phyloP scores from a whole-genome alignment of 2,329 filamentous ascomycete species.

The Cladosporium sp. region DNA sequence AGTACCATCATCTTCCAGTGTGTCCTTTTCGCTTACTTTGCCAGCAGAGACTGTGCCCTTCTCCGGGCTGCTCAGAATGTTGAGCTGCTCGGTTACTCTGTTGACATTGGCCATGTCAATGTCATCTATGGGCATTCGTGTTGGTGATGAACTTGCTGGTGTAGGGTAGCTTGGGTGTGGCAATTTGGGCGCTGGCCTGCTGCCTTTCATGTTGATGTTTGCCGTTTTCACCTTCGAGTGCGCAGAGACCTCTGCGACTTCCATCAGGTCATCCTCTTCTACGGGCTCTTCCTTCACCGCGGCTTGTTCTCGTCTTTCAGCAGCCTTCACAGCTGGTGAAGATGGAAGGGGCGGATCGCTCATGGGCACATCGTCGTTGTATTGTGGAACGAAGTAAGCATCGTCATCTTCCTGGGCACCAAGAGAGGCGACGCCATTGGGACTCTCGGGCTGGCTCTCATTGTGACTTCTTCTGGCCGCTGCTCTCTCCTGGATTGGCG shows the following conservation, averaged over 20 bases:
- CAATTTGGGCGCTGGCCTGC: slow-evolving; percentile 68
- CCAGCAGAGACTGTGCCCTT: slow-evolving; percentile 63
- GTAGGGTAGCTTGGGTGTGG: slow-evolving; percentile 66
- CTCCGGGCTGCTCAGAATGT: slow-evolving; percentile 74
- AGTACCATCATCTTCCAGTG: slow-evolving; percentile 89
- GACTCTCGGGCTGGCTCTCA: slow-evolving; percentile 10
- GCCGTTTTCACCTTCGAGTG: slow-evolving; percentile 57
- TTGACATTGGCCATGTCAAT: slow-evolving; percentile 83
- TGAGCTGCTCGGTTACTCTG: slow-evolving; percentile 76
- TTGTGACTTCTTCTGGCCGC: slow-evolving; percentile 6
- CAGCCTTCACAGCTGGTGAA: slow-evolving; percentile 58
- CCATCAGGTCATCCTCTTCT: slow-evolving; percentile 79
- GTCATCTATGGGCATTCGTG: slow-evolving; percentile 52
- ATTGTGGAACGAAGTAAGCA: slow-evolving; percentile 47
- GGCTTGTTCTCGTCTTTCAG: slow-evolving; percentile 48
- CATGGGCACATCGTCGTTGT: slow-evolving; percentile 74
- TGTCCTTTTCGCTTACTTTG: slow-evolving; percentile 78
- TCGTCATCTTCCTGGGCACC: slow-evolving; percentile 40
- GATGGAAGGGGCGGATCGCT: slow-evolving; percentile 69
- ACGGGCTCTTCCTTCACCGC: slow-evolving; percentile 63
- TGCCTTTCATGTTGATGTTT: slow-evolving; percentile 81
- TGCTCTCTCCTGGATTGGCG: slow-evolving; percentile 55
- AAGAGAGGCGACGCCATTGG: slow-evolving; percentile 10
- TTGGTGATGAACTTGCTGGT: slow-evolving; percentile 72
- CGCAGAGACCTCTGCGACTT: slow-evolving; percentile 72